Evolutionary conservation across 768 basidiomycete species (phyloP), one percentile per base, ranked within the genome.

Genomic region (Russula emetica): DNA sequence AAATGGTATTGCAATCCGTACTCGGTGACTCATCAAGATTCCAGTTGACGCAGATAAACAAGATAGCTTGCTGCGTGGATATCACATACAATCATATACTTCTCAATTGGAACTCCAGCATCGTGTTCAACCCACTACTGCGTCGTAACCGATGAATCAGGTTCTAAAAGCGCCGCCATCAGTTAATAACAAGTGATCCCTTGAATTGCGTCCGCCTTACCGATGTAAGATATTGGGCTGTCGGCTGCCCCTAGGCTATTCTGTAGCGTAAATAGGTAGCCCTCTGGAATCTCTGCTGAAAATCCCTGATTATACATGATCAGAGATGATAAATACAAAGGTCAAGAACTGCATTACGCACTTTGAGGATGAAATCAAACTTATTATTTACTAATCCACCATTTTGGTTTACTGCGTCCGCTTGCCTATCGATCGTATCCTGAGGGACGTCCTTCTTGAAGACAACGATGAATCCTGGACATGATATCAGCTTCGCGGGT

Each of bases 381-480:
- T 60, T 69, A 14, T 78, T 70, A 2, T 69, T 74, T 18, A 85
- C 78, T n/a, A 71, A 56, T 34, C 83, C 82, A 20, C 83, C 84
- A 58, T 78, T 76, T 6, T 54, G 63, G 24, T 69, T 67, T 13
- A 85, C 76, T 1, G 76, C 71, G 0, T 73, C 63, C 8, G 71
- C 76, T 62, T 77, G 83, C 53, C 78, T 67, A 38, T 79, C 67
- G 38, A 85, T 76, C 58, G 78, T 70, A 10, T 76, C 78, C 42
- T 73, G 55, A 30, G 78, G 70, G 45, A 76, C 81, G 30, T 61
- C 51, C 2, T 79, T 71, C 71, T 83, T 84, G 76, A 86, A 85
- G 8, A 82, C 76, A 47, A 86, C 78, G 59, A 85, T 84, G 69
- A 77, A 84, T 66, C 73, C 83, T 85, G 70, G 6, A 7, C 36